A percentile compares a stretch with the other conserved stretches of the same genome.
Conservation (phyloP, 1,284 basidiomycete species). For the Boletus albobrunnescens region DNA sequence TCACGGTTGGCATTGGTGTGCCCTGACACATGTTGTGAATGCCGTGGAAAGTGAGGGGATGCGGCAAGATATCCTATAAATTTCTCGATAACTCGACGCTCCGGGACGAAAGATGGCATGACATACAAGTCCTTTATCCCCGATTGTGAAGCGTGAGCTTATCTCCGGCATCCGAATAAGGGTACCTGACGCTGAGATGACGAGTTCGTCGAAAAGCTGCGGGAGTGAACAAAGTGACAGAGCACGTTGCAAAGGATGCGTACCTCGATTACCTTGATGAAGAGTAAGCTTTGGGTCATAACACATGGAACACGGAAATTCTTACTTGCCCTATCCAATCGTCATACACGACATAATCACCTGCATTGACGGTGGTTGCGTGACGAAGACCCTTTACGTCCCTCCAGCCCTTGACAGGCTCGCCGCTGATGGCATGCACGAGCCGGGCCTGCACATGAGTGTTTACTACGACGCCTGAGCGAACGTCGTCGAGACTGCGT, state of each 20-base stretch:
- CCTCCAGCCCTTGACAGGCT: slow-evolving; percentile 62
- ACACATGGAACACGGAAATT: slow-evolving; percentile 9
- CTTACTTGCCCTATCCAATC: slow-evolving; percentile 89
- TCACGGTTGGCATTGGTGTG: slow-evolving; percentile 39
- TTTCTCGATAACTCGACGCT: slow-evolving; percentile 3
- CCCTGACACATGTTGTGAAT: slow-evolving; percentile 47
- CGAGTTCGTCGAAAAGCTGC: slow-evolving; percentile 83
- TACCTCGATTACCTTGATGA: slow-evolving; percentile 48
- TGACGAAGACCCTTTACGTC: slow-evolving; percentile 57
- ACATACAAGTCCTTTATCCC: slow-evolving; percentile 65
- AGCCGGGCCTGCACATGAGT: slow-evolving; percentile 62
- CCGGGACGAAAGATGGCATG: slow-evolving; percentile 9
- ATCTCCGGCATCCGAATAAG: slow-evolving; percentile 73
- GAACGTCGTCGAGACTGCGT: slow-evolving; percentile 65
- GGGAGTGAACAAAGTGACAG: slow-evolving; percentile 9
- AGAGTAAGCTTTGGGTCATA: slow-evolving; percentile 10
- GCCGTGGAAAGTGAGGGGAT: slow-evolving; percentile 44
- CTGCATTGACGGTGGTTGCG: slow-evolving; percentile 60
- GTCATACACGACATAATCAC: slow-evolving; percentile 78
- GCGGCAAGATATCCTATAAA: slow-evolving; percentile 62
- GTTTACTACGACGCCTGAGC: slow-evolving; percentile 73
- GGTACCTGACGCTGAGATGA: slow-evolving; percentile 58
- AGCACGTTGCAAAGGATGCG: slow-evolving; percentile 5
- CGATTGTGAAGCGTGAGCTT: slow-evolving; percentile 64
- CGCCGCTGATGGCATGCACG: slow-evolving; percentile 71